Evolutionary conservation across 2,329 filamentous ascomycete species (phyloP).

Genomic region (Diaporthe batatas): DNA sequence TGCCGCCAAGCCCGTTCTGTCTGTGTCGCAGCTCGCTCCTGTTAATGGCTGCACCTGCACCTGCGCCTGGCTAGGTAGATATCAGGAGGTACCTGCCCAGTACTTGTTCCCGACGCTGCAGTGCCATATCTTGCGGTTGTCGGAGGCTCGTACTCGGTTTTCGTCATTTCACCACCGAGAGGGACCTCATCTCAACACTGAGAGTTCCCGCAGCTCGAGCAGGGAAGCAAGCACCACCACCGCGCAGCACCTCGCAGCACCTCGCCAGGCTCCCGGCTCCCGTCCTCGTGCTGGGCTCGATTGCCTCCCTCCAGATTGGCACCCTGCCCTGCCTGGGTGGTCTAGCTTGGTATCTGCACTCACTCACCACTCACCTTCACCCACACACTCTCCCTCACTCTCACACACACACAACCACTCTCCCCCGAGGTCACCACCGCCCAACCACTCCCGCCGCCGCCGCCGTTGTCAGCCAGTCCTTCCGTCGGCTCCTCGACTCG

Average conservation of each 20-base stretch:
- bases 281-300: slow-evolving; percentile 2
- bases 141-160: slow-evolving; percentile 26
- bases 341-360: slow-evolving; percentile 3
- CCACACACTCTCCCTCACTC: neutral
- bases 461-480: slow-evolving; percentile 34
- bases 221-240: slow-evolving; percentile 12
- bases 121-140: slow-evolving; percentile 19
- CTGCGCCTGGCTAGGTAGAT: slow-evolving; percentile 10
- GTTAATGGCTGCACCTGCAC: slow-evolving; percentile 5
- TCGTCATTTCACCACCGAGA: slow-evolving; percentile 29
- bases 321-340: neutral
- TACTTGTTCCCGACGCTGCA: slow-evolving; percentile 6
- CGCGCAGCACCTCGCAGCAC: slow-evolving; percentile 1
- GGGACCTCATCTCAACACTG: slow-evolving; percentile 18
- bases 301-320: slow-evolving; percentile 14
- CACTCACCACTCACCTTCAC: neutral
- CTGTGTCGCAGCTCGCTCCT: neutral
- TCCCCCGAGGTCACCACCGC: slow-evolving; percentile 17
- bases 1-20: neutral
- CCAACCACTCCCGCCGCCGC: slow-evolving; percentile 34
- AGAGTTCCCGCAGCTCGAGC: slow-evolving; percentile 28
- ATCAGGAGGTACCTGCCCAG: slow-evolving; percentile 15
- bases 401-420: neutral
- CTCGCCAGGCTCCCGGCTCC: slow-evolving; percentile 16
- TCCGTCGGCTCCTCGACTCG: slow-evolving; percentile 26